These are phyloP conservation scores for Haberlea rhodopensis DNA, from an alignment of 257 asterid species.

Conservation along the genomic window DNA sequence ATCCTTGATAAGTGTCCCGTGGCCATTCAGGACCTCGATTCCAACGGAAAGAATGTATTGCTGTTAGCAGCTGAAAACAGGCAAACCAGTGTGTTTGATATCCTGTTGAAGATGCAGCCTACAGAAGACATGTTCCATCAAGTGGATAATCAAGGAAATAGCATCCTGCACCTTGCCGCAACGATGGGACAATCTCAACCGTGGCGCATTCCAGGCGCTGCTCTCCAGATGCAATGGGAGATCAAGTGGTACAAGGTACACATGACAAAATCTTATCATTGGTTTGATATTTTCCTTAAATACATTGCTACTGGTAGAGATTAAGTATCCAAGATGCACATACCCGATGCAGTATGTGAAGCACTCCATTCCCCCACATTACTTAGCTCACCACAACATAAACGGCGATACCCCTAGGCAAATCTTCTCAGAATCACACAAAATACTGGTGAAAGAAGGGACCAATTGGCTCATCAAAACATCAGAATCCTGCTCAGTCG, in stretches of 20 bases:
- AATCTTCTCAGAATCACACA: constrained; percentile 38
- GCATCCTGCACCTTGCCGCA: constrained; percentile 54
- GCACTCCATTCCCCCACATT: constrained; percentile 20
- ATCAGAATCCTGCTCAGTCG: constrained; percentile 60
- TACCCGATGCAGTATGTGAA: constrained; percentile 47
- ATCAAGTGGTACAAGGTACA: constrained; percentile 60
- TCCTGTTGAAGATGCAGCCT: constrained; percentile 22
- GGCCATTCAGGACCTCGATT: constrained; percentile 50
- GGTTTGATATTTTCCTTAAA: too few relatives aligned
- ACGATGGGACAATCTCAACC: constrained; percentile 31
- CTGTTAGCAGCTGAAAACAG: constrained; percentile 53
- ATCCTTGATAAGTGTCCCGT: constrained; percentile 37
- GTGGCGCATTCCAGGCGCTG: constrained; percentile 62
- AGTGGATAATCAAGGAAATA: constrained; percentile 44
- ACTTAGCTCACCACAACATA: constrained; percentile 32
- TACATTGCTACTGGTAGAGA: too few relatives aligned
- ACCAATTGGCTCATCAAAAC: constrained; percentile 54
- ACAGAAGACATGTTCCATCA: constrained; percentile 45
- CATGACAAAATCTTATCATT: too few relatives aligned
- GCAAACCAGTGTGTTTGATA: constrained; percentile 38
- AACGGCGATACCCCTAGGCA: constrained; percentile 43
- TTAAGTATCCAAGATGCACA: too few relatives aligned
- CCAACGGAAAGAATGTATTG: constrained; percentile 44
- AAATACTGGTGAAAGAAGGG: constrained; percentile 32
- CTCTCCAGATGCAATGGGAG: constrained; percentile 41